Evolutionary conservation across 176 grass and related monocot genomes (phyloP).

Genomic region (Bromus sterilis): DNA sequence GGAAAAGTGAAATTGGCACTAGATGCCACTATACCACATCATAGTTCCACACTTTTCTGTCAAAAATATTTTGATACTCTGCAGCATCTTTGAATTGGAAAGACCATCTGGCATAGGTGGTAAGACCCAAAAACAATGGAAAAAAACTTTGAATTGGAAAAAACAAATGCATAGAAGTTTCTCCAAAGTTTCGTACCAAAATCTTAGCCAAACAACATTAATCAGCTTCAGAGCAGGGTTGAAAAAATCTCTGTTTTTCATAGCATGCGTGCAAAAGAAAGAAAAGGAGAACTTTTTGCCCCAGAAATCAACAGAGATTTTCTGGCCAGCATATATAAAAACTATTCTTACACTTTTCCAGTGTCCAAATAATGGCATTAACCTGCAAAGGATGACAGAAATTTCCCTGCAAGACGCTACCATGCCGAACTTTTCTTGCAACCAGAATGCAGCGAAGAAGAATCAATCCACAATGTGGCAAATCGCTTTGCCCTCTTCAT

Average conservation of each 20-base stretch:
- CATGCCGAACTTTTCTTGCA: neutral
- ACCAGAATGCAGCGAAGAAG: neutral
- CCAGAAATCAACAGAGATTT: neutral
- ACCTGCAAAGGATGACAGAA: neutral
- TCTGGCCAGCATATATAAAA: neutral
- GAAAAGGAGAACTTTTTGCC: neutral
- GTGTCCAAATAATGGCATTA: neutral
- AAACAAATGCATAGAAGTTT: neutral
- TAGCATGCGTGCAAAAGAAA: neutral
- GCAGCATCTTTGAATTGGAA: neutral
- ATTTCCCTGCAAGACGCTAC: neutral
- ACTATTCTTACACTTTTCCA: neutral
- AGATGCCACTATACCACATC: neutral
- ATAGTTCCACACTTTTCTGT: neutral
- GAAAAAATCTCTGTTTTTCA: neutral
- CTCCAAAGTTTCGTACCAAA: neutral
- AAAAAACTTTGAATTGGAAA: constrained; percentile 13
- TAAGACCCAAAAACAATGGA: too few species aligned
- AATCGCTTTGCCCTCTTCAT: neutral
- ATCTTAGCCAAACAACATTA: neutral
- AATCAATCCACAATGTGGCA: neutral
- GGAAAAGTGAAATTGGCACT: neutral
- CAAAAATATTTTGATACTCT: neutral
- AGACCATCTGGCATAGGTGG: too few species aligned
- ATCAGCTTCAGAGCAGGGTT: neutral